Conservation (phyloP, 371 early-diverging fungal genomes). For the Zychaea mexicana region DNA sequence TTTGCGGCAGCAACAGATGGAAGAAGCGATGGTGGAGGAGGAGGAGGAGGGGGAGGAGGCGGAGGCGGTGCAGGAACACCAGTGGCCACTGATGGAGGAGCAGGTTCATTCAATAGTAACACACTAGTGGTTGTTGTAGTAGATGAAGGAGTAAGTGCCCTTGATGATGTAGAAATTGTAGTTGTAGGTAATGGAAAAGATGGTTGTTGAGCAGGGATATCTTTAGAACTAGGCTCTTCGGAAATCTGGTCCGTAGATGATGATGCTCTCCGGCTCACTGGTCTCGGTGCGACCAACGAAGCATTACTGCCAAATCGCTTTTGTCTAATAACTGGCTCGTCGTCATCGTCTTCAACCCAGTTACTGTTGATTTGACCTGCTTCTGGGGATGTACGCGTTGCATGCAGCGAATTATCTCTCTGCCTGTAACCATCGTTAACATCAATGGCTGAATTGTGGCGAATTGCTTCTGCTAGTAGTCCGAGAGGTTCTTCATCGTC, state of each 20-base stretch:
- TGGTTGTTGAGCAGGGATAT: neutral
- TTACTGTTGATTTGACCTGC: neutral
- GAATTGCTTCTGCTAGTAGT: neutral
- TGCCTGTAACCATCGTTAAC: neutral
- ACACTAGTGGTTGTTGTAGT: neutral
- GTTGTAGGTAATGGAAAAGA: neutral
- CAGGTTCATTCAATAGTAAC: neutral
- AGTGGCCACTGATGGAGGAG: neutral
- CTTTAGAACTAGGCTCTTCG: neutral
- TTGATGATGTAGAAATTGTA: neutral
- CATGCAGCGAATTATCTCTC: neutral
- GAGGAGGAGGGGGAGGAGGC: slow-evolving; percentile 19
- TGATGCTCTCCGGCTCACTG: neutral
- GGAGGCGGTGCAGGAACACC: slow-evolving; percentile 11
- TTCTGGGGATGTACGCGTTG: neutral
- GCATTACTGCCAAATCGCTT: neutral
- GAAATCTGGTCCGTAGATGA: neutral
- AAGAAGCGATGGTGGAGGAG: slow-evolving; percentile 16
- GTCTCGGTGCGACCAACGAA: neutral
- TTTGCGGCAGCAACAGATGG: neutral
- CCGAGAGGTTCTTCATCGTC: neutral
- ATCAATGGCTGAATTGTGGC: neutral
- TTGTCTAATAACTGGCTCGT: neutral
- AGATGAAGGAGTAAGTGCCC: neutral
- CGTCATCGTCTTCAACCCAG: neutral